These are phyloP conservation scores for Leishmania aethiopica DNA, from an alignment of 208 protist species.

Conservation along the genomic window DNA sequence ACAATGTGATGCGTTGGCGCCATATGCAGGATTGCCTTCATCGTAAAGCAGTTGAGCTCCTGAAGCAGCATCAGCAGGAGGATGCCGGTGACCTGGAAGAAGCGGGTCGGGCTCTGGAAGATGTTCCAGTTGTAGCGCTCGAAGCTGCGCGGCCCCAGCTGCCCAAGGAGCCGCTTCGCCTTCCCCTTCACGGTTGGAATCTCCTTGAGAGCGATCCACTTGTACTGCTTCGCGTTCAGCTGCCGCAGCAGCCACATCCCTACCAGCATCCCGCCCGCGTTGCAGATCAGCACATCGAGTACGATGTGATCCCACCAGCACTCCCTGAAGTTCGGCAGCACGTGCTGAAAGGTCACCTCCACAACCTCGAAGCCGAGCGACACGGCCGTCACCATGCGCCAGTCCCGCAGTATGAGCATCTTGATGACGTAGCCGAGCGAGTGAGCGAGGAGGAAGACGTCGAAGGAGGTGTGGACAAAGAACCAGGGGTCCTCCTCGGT, in stretches of 20 bases:
- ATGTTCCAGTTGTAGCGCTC: conserved; percentile 92
- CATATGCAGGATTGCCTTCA: conserved; percentile 96
- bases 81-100: conserved; percentile 67
- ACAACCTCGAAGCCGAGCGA: conserved; percentile 95
- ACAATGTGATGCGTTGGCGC: conserved; percentile 89
- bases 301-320: conserved; percentile 98
- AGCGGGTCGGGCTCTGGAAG: conserved; percentile 70
- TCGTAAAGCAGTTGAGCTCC: conserved; percentile 96
- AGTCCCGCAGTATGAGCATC: conserved; percentile 94
- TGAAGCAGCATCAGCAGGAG: conserved; percentile 87
- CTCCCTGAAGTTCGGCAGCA: conserved; percentile 97
- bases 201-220: conserved; percentile 74
- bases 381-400: conserved; percentile 82
- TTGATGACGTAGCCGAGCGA: conserved; percentile 94
- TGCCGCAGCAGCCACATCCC: conserved; percentile 75
- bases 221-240: conserved; percentile 78
- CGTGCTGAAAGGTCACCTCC: conserved; percentile 95
- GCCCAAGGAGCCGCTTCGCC: conserved; percentile 61
- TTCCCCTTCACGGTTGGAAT: conserved; percentile 69
- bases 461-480: conserved; percentile 81
- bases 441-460: conserved; percentile 96
- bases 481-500: conserved; percentile 84
- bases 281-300: conserved; percentile 96
- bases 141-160: conserved; percentile 88
- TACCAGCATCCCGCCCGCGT: conserved; percentile 93